Conservation (phyloP, 208 protist species). For the Histomonas meleagridis region DNA sequence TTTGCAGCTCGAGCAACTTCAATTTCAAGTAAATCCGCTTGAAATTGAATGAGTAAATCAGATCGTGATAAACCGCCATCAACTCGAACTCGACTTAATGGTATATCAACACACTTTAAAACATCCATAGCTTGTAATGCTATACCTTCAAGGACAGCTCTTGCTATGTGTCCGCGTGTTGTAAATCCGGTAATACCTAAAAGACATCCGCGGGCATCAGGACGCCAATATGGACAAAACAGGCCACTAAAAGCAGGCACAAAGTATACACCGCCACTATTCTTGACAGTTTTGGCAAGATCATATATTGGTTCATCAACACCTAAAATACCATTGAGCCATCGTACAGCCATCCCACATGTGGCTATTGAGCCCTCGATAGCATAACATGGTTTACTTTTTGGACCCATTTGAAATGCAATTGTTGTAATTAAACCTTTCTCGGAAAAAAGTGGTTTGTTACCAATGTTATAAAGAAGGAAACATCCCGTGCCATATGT, state of each 20-base stretch:
- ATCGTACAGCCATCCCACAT: slow-evolving; percentile 23
- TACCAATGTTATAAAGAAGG: slow-evolving; percentile 84
- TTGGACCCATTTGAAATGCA: slow-evolving; percentile 69
- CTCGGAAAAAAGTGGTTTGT: slow-evolving; percentile 59
- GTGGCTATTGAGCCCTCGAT: slow-evolving; percentile 3
- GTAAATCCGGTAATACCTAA: slow-evolving; percentile 65
- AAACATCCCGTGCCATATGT: slow-evolving; percentile 92
- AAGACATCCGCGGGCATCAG: slow-evolving; percentile 69
- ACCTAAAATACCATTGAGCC: neutral
- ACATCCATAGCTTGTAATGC: slow-evolving; percentile 51
- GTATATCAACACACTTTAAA: slow-evolving; percentile 40
- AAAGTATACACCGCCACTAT: slow-evolving; percentile 64
- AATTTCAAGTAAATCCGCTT: slow-evolving; percentile 64
- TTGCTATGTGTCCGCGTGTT: slow-evolving; percentile 49
- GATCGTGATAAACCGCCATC: slow-evolving; percentile 80
- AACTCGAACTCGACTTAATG: slow-evolving; percentile 65
- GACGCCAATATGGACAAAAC: slow-evolving; percentile 83
- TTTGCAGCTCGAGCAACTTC: slow-evolving; percentile 25
- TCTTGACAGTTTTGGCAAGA: slow-evolving; percentile 48
- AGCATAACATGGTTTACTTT: slow-evolving; percentile 44
- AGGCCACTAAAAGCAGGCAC: slow-evolving; percentile 90
- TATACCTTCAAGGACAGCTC: slow-evolving; percentile 51
- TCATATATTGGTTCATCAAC: slow-evolving; percentile 36
- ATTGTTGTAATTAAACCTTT: slow-evolving; percentile 83
- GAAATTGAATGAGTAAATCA: slow-evolving; percentile 75